A percentile compares a stretch with the other conserved stretches of the same genome.
These are phyloP conservation scores for Hordeum marinum DNA, from an alignment of 176 grass and related monocot genomes.

Conservation along the genomic window DNA sequence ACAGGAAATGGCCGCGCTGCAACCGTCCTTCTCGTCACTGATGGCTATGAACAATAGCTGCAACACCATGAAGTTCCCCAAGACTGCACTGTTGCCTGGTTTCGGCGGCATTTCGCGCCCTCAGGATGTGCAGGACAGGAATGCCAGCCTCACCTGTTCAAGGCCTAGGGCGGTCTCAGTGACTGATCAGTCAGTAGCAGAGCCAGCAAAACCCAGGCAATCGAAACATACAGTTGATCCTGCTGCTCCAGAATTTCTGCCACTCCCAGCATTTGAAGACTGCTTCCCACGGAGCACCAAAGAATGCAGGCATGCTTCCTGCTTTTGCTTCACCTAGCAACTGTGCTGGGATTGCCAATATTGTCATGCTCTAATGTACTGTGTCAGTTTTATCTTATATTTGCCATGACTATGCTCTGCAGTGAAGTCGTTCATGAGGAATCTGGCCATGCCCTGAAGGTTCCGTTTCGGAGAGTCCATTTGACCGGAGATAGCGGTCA, in stretches of 20 bases:
- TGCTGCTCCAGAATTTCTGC: slow-evolving; percentile 77
- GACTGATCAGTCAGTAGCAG: slow-evolving; percentile 41
- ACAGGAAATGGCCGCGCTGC: slow-evolving; percentile 71
- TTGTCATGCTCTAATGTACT: neutral
- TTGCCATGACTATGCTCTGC: slow-evolving; percentile 24
- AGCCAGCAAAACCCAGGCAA: slow-evolving; percentile 47
- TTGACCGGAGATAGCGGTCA: slow-evolving; percentile 65
- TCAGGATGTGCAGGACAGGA: slow-evolving; percentile 37
- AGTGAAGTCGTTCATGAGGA: slow-evolving; percentile 89
- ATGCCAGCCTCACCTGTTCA: slow-evolving; percentile 19
- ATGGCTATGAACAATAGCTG: slow-evolving; percentile 49
- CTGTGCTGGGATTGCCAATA: neutral
- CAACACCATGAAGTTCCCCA: slow-evolving; percentile 40
- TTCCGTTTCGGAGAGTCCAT: slow-evolving; percentile 89
- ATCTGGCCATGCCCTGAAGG: slow-evolving; percentile 75
- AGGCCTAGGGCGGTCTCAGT: slow-evolving; percentile 48
- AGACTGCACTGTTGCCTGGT: slow-evolving; percentile 42
- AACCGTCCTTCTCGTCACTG: slow-evolving; percentile 51
- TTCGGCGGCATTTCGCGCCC: slow-evolving; percentile 30
- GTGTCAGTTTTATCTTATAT: neutral
- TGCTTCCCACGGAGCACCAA: slow-evolving; percentile 95
- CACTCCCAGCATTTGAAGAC: slow-evolving; percentile 87
- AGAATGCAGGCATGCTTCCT: slow-evolving; percentile 56
- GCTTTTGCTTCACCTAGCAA: neutral
- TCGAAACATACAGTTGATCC: slow-evolving; percentile 74